Base-by-base conservation (phyloP, 352 stramenopile species). In the Globisporangium parvum region DNA sequence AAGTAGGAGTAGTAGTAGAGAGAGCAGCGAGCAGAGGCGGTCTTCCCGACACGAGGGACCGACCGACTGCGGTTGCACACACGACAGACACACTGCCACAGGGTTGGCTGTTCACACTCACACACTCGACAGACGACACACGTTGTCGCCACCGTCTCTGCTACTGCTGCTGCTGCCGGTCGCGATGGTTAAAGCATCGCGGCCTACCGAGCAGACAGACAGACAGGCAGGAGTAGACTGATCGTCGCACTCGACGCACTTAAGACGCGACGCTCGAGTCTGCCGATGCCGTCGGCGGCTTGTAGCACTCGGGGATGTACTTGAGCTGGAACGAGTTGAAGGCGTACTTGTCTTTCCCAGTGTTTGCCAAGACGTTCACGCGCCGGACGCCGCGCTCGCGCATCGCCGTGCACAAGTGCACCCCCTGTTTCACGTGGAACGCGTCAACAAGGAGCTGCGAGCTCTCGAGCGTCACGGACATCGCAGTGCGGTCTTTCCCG, bases 271-370 rank as follows among this genome's bases (percentile, higher is more conserved):
- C 75, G 23, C 85, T 75, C 11, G 85, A 83, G 62, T 95, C 81
- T 11, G 82, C 78, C 8, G 87, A 87, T 14, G 87, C 67, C n/a
- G 84, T 66, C 11, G 92, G 92, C 15, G 92, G 91, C 49, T 94
- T 86, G 70, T 97, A 97, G 57, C 90, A 90, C 55, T 88, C 77
- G 3, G 96, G 96, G 68, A 99, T 96, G 65, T 98, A 98, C 74
- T 98, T 97, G 52, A 96, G 82, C 75, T 99, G 96, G 55, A 98
- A 85, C 14, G 86, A 86, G 70, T 99, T 99, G 71, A 99, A 99
- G 12, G 95, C 95, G 74, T 97, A 98, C 60, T 96, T 97, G 52
- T 88, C 85, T 62, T 93, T 95, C 44, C 85, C 85, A 15, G 85
- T 95, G 59, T 95, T 95, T 12, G 77, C 85, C 21, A 95, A 58